Evolutionary conservation across 2,329 filamentous ascomycete species (phyloP).

Genomic region (Fusarium sp.): DNA sequence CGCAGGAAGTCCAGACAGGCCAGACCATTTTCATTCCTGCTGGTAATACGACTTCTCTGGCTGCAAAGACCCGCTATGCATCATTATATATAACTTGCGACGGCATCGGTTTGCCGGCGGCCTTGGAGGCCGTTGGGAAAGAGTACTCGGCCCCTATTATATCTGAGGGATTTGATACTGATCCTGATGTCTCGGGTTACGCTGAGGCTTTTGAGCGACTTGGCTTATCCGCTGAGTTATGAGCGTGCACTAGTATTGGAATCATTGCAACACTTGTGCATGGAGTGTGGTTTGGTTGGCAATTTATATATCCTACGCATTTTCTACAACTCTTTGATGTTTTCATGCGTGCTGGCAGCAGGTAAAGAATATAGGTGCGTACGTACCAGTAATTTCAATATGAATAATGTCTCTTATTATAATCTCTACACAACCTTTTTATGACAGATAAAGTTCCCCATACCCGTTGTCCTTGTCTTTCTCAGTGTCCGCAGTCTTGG

Average conservation of each 20-base stretch:
- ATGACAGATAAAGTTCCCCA: background rate
- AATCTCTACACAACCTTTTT: too few species aligned
- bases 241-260: too few species aligned
- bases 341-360: too few species aligned
- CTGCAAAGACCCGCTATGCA: background rate
- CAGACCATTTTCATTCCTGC: background rate
- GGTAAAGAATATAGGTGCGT: too few species aligned
- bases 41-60: background rate
- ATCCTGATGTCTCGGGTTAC: background rate
- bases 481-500: constrained; percentile 3
- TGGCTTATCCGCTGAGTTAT: too few species aligned
- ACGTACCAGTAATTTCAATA: too few species aligned
- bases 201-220: background rate
- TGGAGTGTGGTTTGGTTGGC: too few species aligned
- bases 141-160: background rate
- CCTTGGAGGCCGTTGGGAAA: background rate
- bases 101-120: background rate
- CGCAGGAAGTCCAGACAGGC: background rate
- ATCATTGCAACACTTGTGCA: too few species aligned
- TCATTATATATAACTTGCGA: background rate
- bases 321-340: too few species aligned
- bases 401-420: background rate
- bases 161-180: background rate
- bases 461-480: constrained; percentile 7
- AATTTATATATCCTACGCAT: too few species aligned